Percentiles rank a stretch among this genome's conserved stretches.
phyloP scores from a whole-genome alignment of 1,284 basidiomycete genomes.

The Cryptococcus sp. region DNA sequence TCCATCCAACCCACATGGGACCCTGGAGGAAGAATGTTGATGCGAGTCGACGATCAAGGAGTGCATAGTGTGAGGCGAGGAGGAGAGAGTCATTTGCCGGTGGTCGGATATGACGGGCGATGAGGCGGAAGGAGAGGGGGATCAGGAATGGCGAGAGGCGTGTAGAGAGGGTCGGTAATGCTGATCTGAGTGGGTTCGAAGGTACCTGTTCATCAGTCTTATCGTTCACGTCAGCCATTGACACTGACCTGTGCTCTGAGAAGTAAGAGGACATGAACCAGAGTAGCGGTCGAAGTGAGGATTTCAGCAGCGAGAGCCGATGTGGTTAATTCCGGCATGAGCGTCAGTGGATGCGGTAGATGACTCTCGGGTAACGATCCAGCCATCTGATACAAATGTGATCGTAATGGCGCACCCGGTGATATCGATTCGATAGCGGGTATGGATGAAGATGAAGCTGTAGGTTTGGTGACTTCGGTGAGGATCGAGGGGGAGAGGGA shows the following conservation, averaged over 20 bases:
- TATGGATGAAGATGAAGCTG: conserved; percentile 46
- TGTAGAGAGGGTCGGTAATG: conserved; percentile 38
- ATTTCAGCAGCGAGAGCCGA: conserved; percentile 35
- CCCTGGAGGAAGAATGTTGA: conserved; percentile 79
- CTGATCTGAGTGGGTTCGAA: conserved; percentile 4
- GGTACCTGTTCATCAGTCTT: no score
- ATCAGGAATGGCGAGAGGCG: conserved; percentile 33
- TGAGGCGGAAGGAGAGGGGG: conserved; percentile 30
- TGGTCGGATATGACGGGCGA: conserved; percentile 33
- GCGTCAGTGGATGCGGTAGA: conserved; percentile 28
- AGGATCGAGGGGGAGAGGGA: conserved; percentile 51
- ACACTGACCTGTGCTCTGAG: conserved; percentile 23
- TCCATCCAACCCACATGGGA: conserved; percentile 81
- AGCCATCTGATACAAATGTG: conserved; percentile 43
- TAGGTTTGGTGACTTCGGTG: conserved; percentile 25
- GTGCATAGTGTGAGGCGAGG: conserved; percentile 55
- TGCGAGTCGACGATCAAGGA: conserved; percentile 71
- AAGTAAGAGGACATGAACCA: conserved; percentile 59
- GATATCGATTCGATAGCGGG: conserved; percentile 41
- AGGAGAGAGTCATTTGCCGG: conserved; percentile 18
- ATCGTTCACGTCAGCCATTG: no score
- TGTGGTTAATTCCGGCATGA: conserved; percentile 31
- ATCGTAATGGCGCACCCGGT: conserved; percentile 58
- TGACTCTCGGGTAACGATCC: conserved; percentile 34
- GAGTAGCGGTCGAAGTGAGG: conserved; percentile 28